Base-by-base conservation (phyloP, 345 rosid species). In the Mangifera indica region DNA sequence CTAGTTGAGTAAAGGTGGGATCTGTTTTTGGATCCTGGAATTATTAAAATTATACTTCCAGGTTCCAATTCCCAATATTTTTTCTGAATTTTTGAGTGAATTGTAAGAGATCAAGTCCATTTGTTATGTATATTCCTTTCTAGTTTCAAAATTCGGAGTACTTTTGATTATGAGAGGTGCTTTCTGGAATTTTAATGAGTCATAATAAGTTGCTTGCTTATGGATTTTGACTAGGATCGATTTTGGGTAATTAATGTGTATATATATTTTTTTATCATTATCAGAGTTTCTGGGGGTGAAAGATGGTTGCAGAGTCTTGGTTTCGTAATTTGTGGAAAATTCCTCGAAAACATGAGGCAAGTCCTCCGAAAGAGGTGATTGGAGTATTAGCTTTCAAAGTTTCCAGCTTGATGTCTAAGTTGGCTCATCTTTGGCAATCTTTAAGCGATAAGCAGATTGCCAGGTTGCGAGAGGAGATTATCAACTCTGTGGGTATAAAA, bases 271-370 rank as follows among this genome's bases (percentile, higher is more conserved):
- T 42, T 64, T 62, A 49, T 29, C 21, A 29, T 51, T 54, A 48
- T 37, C 20, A 85, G 80, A 73, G 49, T 46, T 69, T 76, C 9
- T 57, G 25, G 59, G 48, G 75, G 68, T 71, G 68, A 84, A 70
- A 40, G 81, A 92, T 89, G 97, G 97, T 89, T 58, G 90, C 85
- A 0, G 99, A 89, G 71, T 86, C 91, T 49, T 95, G 99, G 99
- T 89, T 95, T 79, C 99, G 92, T 67, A 79, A 78, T 75, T 74
- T 92, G 54, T 92, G 89, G 98, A 90, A 78, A 75, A 77, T 80
- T 14, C 82, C 93, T 6, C 83, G 86, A 79, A 95, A 81, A 81
- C 86, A 72, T 64, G 84, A 87, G 4, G 80, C 84, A 1, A 82
- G 81, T 69, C 75, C 84, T 29, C 89, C 84, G 75, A 93, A 93